Conservation (phyloP, 2,329 filamentous ascomycete genomes). For the Fusarium sublunatum region DNA sequence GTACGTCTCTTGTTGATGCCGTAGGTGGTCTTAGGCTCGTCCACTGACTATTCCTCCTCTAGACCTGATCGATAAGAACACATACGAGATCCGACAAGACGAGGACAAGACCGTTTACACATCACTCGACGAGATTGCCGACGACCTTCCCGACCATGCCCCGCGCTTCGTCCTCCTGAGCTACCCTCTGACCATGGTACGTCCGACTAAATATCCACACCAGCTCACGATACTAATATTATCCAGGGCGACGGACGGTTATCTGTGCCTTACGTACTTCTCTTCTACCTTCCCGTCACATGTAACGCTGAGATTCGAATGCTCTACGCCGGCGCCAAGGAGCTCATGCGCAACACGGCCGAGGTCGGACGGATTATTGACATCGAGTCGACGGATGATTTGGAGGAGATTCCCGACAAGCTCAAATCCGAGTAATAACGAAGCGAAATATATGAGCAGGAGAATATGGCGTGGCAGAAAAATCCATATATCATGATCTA, state of each 20-base stretch:
- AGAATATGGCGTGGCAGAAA: slow-evolving; percentile 1
- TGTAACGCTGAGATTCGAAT: slow-evolving; percentile 89
- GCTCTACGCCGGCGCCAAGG: slow-evolving; percentile 95
- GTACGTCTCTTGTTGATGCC: slow-evolving; percentile 54
- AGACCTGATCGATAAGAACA: slow-evolving; percentile 93
- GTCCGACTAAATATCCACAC: slow-evolving; percentile 39
- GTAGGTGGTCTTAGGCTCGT: neutral
- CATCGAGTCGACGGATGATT: slow-evolving; percentile 81
- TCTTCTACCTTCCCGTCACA: slow-evolving; percentile 94
- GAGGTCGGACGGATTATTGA: slow-evolving; percentile 92
- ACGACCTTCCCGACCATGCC: slow-evolving; percentile 92
- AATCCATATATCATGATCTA: slow-evolving; percentile 34
- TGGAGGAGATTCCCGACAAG: slow-evolving; percentile 82
- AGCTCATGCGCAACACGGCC: slow-evolving; percentile 91
- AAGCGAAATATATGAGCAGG: slow-evolving; percentile 1
- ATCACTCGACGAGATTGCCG: slow-evolving; percentile 81
- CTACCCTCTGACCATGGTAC: slow-evolving; percentile 87
- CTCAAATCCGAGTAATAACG: slow-evolving; percentile 48
- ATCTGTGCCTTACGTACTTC: slow-evolving; percentile 90
- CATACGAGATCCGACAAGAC: slow-evolving; percentile 87
- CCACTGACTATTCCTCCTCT: slow-evolving; percentile 41
- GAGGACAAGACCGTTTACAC: slow-evolving; percentile 82
- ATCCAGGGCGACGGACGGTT: slow-evolving; percentile 80
- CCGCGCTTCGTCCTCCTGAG: slow-evolving; percentile 91
- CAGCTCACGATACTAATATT: slow-evolving; percentile 26